Percentiles rank a stretch among this genome's conserved stretches.
Evolutionary conservation across 306 rosid genomes (phyloP).

Genomic region (Myrica gale): DNA sequence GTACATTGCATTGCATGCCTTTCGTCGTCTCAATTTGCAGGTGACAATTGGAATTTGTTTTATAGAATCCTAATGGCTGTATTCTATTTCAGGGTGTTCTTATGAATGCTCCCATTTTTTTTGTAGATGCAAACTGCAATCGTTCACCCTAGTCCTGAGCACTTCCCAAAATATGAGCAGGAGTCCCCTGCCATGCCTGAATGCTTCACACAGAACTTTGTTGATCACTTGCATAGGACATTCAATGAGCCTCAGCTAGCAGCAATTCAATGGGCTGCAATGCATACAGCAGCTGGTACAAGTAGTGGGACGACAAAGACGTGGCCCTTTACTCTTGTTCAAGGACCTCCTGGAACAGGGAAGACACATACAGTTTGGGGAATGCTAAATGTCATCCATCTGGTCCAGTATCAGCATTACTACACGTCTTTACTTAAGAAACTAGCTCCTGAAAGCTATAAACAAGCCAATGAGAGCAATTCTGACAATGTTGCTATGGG

Average conservation of each 20-base stretch:
- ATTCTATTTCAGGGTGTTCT: slow-evolving; percentile 15
- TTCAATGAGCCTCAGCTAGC: slow-evolving; percentile 93
- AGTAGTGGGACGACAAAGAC: slow-evolving; percentile 76
- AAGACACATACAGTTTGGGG: slow-evolving; percentile 99
- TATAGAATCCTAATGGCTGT: slow-evolving; percentile 12
- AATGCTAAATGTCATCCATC: slow-evolving; percentile 97
- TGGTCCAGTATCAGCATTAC: slow-evolving; percentile 98
- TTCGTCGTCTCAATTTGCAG: slow-evolving; percentile 92
- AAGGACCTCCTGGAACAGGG: slow-evolving; percentile 99
- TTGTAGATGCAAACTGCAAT: slow-evolving; percentile 94
- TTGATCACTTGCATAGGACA: slow-evolving; percentile 77
- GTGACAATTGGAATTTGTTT: slow-evolving; percentile 34
- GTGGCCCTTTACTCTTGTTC: slow-evolving; percentile 99
- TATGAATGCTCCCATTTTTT: slow-evolving; percentile 16
- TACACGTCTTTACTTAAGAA: slow-evolving; percentile 95
- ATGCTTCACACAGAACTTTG: slow-evolving; percentile 84
- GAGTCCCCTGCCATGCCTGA: slow-evolving; percentile 95
- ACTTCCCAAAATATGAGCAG: slow-evolving; percentile 93
- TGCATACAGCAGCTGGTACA: slow-evolving; percentile 98
- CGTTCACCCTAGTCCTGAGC: slow-evolving; percentile 95
- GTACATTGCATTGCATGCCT: slow-evolving; percentile 91
- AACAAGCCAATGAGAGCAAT: slow-evolving; percentile 78
- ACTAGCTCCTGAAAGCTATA: slow-evolving; percentile 98
- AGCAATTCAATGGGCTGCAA: slow-evolving; percentile 99
- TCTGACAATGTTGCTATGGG: slow-evolving; percentile 64